Conservation (phyloP, 208 protist genomes). For the Trypanosoma congolense region DNA sequence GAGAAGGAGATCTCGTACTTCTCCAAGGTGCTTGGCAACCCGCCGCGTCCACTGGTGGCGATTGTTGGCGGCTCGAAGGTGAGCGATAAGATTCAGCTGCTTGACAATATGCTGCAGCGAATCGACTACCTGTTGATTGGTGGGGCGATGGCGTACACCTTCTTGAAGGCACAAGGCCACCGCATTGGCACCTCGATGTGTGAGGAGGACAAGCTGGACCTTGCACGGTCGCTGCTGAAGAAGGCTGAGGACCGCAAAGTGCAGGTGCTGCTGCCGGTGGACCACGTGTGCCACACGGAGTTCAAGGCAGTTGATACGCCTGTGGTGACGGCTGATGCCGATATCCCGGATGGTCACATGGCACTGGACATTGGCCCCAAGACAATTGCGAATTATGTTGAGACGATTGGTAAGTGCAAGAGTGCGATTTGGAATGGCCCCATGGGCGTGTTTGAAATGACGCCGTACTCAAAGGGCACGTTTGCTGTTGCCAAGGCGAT, state of each 20-base stretch:
- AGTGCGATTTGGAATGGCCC: slow-evolving; percentile 98
- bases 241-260: slow-evolving; percentile 95
- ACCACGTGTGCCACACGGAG: slow-evolving; percentile 95
- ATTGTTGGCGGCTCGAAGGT: slow-evolving; percentile 98
- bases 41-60: slow-evolving; percentile 90
- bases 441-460: slow-evolving; percentile 97
- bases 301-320: slow-evolving; percentile 78
- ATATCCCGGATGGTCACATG: slow-evolving; percentile 86
- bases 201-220: slow-evolving; percentile 84
- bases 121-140: slow-evolving; percentile 98
- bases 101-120: slow-evolving; percentile 98
- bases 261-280: slow-evolving; percentile 95
- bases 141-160: slow-evolving; percentile 98
- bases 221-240: slow-evolving; percentile 86
- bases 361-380: slow-evolving; percentile 96
- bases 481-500: slow-evolving; percentile 83
- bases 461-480: slow-evolving; percentile 92
- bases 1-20: slow-evolving; percentile 99
- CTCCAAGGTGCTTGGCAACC: slow-evolving; percentile 85
- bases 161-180: slow-evolving; percentile 88
- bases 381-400: slow-evolving; percentile 76
- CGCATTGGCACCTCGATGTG: slow-evolving; percentile 94
- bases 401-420: slow-evolving; percentile 78
- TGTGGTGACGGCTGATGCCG: slow-evolving; percentile 54
- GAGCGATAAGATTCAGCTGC: slow-evolving; percentile 98